Base-by-base conservation (phyloP, 169 alveolate genomes). In the Plasmodium falciparum region DNA sequence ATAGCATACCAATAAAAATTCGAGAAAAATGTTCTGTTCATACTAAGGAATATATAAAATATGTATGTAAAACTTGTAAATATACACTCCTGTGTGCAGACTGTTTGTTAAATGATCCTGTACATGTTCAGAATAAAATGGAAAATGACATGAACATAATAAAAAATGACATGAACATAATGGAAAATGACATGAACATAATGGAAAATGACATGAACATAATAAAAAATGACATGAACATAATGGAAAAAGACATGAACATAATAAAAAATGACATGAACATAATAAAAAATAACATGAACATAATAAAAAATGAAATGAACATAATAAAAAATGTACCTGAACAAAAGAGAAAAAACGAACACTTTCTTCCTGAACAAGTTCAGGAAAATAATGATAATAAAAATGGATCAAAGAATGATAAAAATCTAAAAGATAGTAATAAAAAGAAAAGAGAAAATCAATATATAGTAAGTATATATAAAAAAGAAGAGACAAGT, bases 11-110 rank as follows among this genome's bases (percentile, higher is more conserved):
- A 24, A 52, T 85, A 9, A 85, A 85, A 72, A 66, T 85, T 85
- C 70, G 67, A 22, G 91, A 85, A 73, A 85, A 71, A 56, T 85
- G 91, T 58, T n/a, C 73, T 33, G 50, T 85, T 9, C 91, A 85
- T 39, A n/a, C 52, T 2, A 61, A 58, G 20, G 91, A 85, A 17
- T 85, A 85, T 71, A 56, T 85, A 29, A 85, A 85, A 47, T 85
- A 71, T 59, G 71, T 74, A 6, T 85, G 91, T 63, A 85, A 71
- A 49, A 85, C 88, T 4, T 85, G 91, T 24, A 20, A 22, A 3
- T 85, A 70, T 24, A 85, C 74, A 13, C 69, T 85, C 0, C 52
- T 85, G 29, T 85, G 91, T 62, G 20, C 74, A 6, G 91, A 85
- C 39, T 85, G 91, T 52, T 85, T 85, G 71, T 6, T 85, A 54